Percentiles rank a stretch among this genome's conserved stretches.
phyloP scores from a whole-genome alignment of 169 alveolate genomes.

The Cryptosporidium baileyi region DNA sequence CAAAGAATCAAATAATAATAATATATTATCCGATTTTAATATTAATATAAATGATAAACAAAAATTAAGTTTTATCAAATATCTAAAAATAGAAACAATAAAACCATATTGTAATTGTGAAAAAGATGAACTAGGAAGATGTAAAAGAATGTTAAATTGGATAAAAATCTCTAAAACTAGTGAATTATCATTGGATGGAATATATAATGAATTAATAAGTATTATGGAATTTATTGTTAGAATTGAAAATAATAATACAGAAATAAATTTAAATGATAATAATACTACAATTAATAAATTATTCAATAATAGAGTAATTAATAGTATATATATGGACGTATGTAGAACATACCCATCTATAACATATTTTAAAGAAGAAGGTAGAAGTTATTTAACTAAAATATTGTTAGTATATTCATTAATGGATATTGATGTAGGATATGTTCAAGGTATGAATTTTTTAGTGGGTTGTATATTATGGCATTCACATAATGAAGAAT shows the following conservation, averaged over 20 bases:
- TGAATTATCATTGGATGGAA: not conserved
- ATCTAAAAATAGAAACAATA: not conserved
- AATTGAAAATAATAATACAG: conserved; percentile 4
- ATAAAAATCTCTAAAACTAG: not conserved
- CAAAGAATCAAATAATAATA: not conserved
- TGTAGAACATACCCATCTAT: conserved; percentile 69
- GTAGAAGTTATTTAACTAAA: conserved; percentile 16
- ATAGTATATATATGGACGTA: conserved; percentile 67
- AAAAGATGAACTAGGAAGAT: conserved; percentile 31
- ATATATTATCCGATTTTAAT: not conserved
- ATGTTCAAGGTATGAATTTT: conserved; percentile 88
- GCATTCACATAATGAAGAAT: conserved; percentile 83
- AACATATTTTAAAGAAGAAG: conserved; percentile 29
- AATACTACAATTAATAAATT: not conserved
- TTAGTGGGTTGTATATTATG: conserved; percentile 83
- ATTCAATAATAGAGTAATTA: conserved; percentile 25
- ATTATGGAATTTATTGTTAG: conserved; percentile 23
- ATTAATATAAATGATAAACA: not conserved
- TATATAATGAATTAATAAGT: conserved; percentile 22
- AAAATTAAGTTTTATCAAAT: conserved; percentile 15
- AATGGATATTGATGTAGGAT: conserved; percentile 77
- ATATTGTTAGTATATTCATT: conserved; percentile 35
- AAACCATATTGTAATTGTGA: conserved; percentile 57
- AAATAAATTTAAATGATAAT: not conserved
- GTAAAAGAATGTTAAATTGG: conserved; percentile 49